A percentile compares a stretch with the other conserved stretches of the same genome.
Conservation (phyloP, 1,284 basidiomycete genomes). For the Nidula niveotomentosa region DNA sequence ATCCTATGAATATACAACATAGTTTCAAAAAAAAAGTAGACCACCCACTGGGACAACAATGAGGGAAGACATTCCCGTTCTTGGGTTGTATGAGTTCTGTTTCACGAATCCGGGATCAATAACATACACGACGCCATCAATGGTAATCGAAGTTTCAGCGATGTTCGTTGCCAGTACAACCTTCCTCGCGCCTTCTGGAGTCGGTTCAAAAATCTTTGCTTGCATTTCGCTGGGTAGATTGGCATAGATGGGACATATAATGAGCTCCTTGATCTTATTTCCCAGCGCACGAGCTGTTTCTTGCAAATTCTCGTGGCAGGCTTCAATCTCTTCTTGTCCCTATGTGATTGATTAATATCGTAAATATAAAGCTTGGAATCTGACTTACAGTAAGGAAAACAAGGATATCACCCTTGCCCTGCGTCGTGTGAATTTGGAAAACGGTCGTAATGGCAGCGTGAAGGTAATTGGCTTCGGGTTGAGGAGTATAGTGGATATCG, state of each 20-base stretch:
- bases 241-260: conserved; percentile 98
- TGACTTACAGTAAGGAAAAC: conserved; percentile 90
- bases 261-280: conserved; percentile 93
- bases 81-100: conserved; percentile 96
- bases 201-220: conserved; percentile 99
- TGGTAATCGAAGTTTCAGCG: conserved; percentile 97
- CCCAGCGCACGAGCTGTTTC: conserved; percentile 95
- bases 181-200: conserved; percentile 94
- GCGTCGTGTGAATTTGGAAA: conserved; percentile 99
- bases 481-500: conserved; percentile 97
- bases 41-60: conserved; percentile 85
- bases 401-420: conserved; percentile 97
- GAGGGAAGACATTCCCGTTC: conserved; percentile 95
- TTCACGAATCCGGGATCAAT: conserved; percentile 99
- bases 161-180: conserved; percentile 99
- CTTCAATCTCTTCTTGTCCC: conserved; percentile 99
- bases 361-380: conserved; percentile 1
- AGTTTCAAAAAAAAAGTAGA: neutral
- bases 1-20: neutral
- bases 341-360: conserved; percentile 22
- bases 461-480: conserved; percentile 97
- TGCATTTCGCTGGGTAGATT: conserved; percentile 99
- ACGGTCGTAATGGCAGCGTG: conserved; percentile 99
- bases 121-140: conserved; percentile 97
- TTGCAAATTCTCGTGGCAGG: conserved; percentile 92